phyloP scores from a whole-genome alignment of 257 asterid genomes.

The Nicotiana knightiana region DNA sequence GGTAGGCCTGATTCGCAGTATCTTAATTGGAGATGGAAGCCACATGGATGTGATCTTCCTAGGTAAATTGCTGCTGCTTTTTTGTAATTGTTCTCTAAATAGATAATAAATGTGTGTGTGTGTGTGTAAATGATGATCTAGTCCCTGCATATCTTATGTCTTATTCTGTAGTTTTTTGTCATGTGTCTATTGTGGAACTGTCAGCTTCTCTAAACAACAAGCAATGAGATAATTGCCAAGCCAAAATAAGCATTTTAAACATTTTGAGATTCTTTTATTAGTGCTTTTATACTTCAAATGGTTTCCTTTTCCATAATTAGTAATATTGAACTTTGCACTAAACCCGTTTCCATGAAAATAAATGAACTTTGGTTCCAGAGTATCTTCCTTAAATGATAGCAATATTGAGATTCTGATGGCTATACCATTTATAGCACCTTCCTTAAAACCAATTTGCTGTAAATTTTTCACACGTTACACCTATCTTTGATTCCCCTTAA shows the following conservation, averaged over 20 bases:
- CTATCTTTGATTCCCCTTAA: background rate
- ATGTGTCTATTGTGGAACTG: background rate
- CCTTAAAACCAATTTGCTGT: background rate
- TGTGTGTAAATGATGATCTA: background rate
- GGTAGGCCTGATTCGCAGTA: slow-evolving; percentile 85
- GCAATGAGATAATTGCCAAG: background rate
- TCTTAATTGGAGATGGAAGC: slow-evolving; percentile 88
- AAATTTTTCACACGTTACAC: background rate
- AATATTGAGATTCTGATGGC: background rate
- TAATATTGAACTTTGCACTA: background rate
- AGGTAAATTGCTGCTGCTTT: slow-evolving; percentile 35
- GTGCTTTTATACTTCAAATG: background rate
- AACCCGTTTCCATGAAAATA: background rate
- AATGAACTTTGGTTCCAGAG: background rate
- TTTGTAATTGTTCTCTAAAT: background rate
- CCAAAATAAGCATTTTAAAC: background rate
- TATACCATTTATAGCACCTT: background rate
- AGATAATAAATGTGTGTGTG: too few relatives aligned
- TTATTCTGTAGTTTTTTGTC: background rate
- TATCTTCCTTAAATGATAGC: background rate
- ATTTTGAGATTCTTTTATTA: background rate
- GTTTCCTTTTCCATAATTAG: background rate
- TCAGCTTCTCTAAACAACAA: background rate
- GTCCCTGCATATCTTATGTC: background rate
- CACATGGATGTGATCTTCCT: slow-evolving; percentile 83